Evolutionary conservation across 768 basidiomycete genomes (phyloP).

Genomic region (Tylopilus felleus): DNA sequence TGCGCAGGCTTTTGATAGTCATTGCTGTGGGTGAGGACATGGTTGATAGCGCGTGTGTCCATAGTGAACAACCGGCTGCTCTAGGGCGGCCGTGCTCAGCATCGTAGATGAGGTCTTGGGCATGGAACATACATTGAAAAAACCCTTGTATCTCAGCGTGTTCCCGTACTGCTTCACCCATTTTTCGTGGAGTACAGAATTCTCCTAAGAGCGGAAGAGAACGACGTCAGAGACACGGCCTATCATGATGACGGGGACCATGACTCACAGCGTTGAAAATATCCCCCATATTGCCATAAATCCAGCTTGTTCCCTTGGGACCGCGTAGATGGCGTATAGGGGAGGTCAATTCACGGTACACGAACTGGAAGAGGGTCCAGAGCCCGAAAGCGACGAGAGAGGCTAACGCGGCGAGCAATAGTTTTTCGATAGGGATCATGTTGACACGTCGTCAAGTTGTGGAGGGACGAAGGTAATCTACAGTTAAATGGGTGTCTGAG

Average conservation of each 20-base stretch:
- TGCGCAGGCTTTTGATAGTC: slow-evolving; percentile 47
- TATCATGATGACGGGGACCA: background rate
- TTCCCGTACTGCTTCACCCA: slow-evolving; percentile 15
- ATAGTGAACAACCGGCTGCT: slow-evolving; percentile 46
- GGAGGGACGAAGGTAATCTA: background rate
- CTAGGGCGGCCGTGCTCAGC: slow-evolving; percentile 14
- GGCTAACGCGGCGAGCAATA: background rate
- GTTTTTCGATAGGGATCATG: slow-evolving; percentile 8
- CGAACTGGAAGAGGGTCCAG: slow-evolving; percentile 8
- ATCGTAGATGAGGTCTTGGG: too few species aligned
- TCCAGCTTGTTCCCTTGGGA: slow-evolving; percentile 41
- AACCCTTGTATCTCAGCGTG: slow-evolving; percentile 11
- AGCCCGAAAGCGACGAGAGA: slow-evolving; percentile 2
- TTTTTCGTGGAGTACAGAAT: slow-evolving; percentile 6
- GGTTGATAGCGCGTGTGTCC: slow-evolving; percentile 60
- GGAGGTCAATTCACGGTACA: slow-evolving; percentile 39
- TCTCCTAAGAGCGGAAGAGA: slow-evolving; percentile 1
- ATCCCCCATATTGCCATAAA: slow-evolving; percentile 50
- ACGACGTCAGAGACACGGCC: background rate
- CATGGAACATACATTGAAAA: slow-evolving; percentile 3
- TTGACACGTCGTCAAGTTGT: background rate
- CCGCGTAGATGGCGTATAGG: slow-evolving; percentile 43
- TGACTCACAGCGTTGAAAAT: slow-evolving; percentile 40
- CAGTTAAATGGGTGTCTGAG: background rate
- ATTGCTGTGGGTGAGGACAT: slow-evolving; percentile 51